Evolutionary conservation across 2,329 filamentous ascomycete genomes (phyloP).

Genomic region (Beauveria caledonica): DNA sequence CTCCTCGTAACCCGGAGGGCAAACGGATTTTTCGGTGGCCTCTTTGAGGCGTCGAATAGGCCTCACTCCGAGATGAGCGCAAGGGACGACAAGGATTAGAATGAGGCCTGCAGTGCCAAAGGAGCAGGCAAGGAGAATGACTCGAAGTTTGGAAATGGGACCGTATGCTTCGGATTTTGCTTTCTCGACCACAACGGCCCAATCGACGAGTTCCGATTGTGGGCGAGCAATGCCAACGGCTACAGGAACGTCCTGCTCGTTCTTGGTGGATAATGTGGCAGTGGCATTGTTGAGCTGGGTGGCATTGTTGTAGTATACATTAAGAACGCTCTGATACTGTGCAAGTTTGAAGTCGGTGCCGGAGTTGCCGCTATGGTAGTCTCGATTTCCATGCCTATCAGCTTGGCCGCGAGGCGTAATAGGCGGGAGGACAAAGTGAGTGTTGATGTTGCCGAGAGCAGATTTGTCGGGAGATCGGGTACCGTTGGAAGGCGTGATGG

Average conservation of each 20-base stretch:
- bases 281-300: constrained; percentile 58
- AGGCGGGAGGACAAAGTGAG: constrained; percentile 57
- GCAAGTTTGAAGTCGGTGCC: constrained; percentile 48
- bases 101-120: constrained; percentile 74
- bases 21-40: constrained; percentile 66
- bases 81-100: constrained; percentile 63
- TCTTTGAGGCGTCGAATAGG: constrained; percentile 70
- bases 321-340: constrained; percentile 54
- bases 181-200: constrained; percentile 78
- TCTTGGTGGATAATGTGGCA: constrained; percentile 59
- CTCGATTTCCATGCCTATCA: constrained; percentile 36
- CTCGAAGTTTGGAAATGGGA: constrained; percentile 66
- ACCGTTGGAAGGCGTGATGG: constrained; percentile 37
- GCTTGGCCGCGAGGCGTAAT: constrained; percentile 26
- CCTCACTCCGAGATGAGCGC: constrained; percentile 72
- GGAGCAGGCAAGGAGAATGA: constrained; percentile 74
- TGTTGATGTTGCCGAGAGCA: constrained; percentile 33
- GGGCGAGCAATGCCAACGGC: constrained; percentile 73
- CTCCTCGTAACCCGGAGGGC: constrained; percentile 52
- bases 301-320: constrained; percentile 48
- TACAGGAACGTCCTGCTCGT: constrained; percentile 62
- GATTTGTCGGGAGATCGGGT: constrained; percentile 32
- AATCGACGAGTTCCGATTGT: constrained; percentile 61
- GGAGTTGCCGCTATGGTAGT: constrained; percentile 27
- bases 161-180: constrained; percentile 63